phyloP scores from a whole-genome alignment of 1,284 basidiomycete genomes.

The Erythrobasidium hasegawianum region DNA sequence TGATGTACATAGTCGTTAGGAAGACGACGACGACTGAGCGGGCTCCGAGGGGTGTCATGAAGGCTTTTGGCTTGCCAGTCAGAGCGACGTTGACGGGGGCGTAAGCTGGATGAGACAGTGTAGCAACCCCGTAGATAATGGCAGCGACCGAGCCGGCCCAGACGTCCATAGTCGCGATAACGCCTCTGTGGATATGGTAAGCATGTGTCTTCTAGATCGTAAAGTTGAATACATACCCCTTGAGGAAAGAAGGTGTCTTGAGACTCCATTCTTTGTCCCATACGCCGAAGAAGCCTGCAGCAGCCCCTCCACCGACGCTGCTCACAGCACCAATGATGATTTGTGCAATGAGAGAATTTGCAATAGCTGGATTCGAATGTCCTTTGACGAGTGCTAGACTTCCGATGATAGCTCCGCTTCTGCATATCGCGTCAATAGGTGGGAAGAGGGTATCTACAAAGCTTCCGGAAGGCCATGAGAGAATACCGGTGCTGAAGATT shows the following conservation, averaged over 20 bases:
- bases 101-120: constrained; percentile 31
- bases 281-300: constrained; percentile 33
- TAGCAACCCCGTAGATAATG: constrained; percentile 34
- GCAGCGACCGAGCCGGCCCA: constrained; percentile 33
- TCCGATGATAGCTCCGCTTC: constrained; percentile 24
- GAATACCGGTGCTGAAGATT: constrained; percentile 12
- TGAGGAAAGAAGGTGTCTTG: constrained; percentile 35
- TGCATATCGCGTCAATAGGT: constrained; percentile 32
- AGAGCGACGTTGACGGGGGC: constrained; percentile 23
- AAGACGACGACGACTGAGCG: constrained; percentile 26
- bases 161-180: constrained; percentile 35
- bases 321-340: constrained; percentile 34
- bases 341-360: constrained; percentile 24
- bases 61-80: constrained; percentile 26
- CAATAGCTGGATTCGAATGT: constrained; percentile 28
- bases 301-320: constrained; percentile 30
- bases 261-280: constrained; percentile 35
- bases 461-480: constrained; percentile 23
- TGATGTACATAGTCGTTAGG: constrained; percentile 29
- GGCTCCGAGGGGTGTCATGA: constrained; percentile 32
- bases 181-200: constrained; percentile 3
- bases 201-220: not conserved
- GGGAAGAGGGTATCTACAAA: constrained; percentile 27
- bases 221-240: constrained; percentile 9
- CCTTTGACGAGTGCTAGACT: constrained; percentile 9